These are phyloP conservation scores for Leptosphaerulina australis DNA, from an alignment of 2,329 filamentous ascomycete genomes.

Conservation along the genomic window DNA sequence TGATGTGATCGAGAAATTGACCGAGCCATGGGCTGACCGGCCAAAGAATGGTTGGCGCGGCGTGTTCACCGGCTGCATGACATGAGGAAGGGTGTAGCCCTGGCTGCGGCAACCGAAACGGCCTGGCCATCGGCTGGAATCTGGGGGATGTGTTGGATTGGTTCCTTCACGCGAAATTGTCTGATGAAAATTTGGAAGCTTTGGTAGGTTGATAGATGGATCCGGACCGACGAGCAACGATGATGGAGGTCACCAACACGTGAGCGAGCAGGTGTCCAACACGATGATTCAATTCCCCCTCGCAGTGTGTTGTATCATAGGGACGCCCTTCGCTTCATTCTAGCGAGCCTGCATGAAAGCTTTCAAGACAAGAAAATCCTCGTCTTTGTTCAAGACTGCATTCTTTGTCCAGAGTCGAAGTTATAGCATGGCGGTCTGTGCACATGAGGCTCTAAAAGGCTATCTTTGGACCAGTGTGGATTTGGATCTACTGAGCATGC, in stretches of 20 bases:
- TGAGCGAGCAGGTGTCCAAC: neutral
- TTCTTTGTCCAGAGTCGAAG: slow-evolving; percentile 2
- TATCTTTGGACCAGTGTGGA: neutral
- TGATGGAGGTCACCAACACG: neutral
- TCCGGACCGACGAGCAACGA: slow-evolving; percentile 12
- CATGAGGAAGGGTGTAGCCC: slow-evolving; percentile 2
- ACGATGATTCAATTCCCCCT: neutral
- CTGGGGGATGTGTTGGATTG: slow-evolving; percentile 17
- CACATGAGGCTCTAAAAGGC: slow-evolving; percentile 1
- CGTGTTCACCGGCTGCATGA: slow-evolving; percentile 3
- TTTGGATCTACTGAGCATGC: neutral
- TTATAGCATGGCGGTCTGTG: slow-evolving; percentile 12
- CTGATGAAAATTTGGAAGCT: neutral
- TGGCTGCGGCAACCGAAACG: slow-evolving; percentile 10
- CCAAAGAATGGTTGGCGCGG: slow-evolving; percentile 7
- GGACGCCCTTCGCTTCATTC: neutral
- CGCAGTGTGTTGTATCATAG: neutral
- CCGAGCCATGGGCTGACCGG: slow-evolving; percentile 2
- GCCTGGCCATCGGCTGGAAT: slow-evolving; percentile 16
- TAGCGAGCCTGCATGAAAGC: slow-evolving; percentile 9
- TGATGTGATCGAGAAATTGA: slow-evolving; percentile 3
- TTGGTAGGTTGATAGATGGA: slow-evolving; percentile 4
- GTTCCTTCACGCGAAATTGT: neutral
- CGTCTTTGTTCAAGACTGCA: too few relatives aligned
- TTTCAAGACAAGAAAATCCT: neutral